Evolutionary conservation across 139 green algal species (phyloP), one percentile per base, ranked within the genome.

Genomic region (Chlamydomonas sp.): DNA sequence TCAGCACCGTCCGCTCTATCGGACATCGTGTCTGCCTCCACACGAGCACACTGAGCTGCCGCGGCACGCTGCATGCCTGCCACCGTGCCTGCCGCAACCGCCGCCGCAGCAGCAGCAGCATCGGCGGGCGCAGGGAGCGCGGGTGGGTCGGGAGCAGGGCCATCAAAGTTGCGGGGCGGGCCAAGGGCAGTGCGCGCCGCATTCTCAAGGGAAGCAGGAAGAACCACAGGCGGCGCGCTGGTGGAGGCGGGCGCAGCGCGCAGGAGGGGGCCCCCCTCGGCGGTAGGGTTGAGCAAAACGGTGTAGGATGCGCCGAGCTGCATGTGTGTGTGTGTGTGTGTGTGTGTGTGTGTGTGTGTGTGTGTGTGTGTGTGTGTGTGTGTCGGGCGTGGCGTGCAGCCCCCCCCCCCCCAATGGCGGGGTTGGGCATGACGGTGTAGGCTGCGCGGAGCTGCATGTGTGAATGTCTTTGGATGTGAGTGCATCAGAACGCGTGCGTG

Each of bases 121-220:
- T 48, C 60, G 28, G 10, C 31, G 13, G 60, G 26, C 8, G 31
- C 13, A 30, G 5, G 10, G 34, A 16, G 10, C 8, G 30, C 60
- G 5, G 5, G 31, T 47, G 13, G 10, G 20, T 29, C 16, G 31
- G 30, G 10, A 43, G 20, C 10, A 68, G 31, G 34, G 22, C 30
- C 30, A 48, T 69, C 62, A 69, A 69, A 69, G 34, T 69, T 69
- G 62, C 57, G 62, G 10, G 62, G 62, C 8, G 30, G 5, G 6
- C 62, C 62, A 34, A 69, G 35, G 4, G 35, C 30, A 57, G 36
- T 26, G 22, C 35, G 6, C 62, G 57, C 10, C 30, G 13, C 36
- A 24, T 57, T 24, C 22, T 69, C 62, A 13, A 54, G 20, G 6
- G 62, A 35, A 24, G 3, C 8, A 34, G 37, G 62, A 24, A 54